These are phyloP conservation scores for Candida cerambycidarum DNA, from an alignment of 805 yeast genomes.

Conservation along the genomic window DNA sequence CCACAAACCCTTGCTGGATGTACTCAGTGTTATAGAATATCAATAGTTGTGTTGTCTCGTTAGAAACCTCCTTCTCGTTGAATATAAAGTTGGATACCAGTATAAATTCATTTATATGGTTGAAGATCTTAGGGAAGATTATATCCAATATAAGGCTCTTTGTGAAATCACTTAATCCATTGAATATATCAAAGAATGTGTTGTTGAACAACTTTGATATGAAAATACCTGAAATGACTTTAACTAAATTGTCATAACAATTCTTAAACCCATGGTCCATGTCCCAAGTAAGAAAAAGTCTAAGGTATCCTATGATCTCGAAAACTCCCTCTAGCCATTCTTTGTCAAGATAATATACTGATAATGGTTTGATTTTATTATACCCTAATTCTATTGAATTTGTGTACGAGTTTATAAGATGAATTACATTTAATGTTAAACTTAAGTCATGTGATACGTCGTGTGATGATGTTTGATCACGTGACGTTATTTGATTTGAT, in stretches of 20 bases:
- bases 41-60: slow-evolving; percentile 24
- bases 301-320: slow-evolving; percentile 37
- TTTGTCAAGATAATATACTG: slow-evolving; percentile 24
- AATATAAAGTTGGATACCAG: slow-evolving; percentile 33
- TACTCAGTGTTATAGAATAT: slow-evolving; percentile 30
- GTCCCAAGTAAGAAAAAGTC: slow-evolving; percentile 26
- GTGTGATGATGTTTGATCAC: too few species aligned
- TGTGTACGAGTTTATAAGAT: slow-evolving; percentile 33
- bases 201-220: slow-evolving; percentile 27
- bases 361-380: slow-evolving; percentile 22
- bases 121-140: slow-evolving; percentile 36
- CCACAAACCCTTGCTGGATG: slow-evolving; percentile 26
- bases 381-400: slow-evolving; percentile 31
- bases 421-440: slow-evolving; percentile 32
- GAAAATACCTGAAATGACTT: slow-evolving; percentile 36
- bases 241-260: slow-evolving; percentile 27
- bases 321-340: slow-evolving; percentile 41
- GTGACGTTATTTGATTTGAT: too few species aligned
- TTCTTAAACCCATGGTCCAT: slow-evolving; percentile 13
- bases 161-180: slow-evolving; percentile 33
- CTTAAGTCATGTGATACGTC: slow-evolving; percentile 18
- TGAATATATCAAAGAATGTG: slow-evolving; percentile 24
- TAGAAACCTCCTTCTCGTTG: slow-evolving; percentile 31
- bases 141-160: slow-evolving; percentile 31
- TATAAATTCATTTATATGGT: slow-evolving; percentile 35